Evolutionary conservation across 2,329 filamentous ascomycete genomes (phyloP), one percentile per base, ranked within the genome.

Genomic region (Scedosporium aurantiacum): DNA sequence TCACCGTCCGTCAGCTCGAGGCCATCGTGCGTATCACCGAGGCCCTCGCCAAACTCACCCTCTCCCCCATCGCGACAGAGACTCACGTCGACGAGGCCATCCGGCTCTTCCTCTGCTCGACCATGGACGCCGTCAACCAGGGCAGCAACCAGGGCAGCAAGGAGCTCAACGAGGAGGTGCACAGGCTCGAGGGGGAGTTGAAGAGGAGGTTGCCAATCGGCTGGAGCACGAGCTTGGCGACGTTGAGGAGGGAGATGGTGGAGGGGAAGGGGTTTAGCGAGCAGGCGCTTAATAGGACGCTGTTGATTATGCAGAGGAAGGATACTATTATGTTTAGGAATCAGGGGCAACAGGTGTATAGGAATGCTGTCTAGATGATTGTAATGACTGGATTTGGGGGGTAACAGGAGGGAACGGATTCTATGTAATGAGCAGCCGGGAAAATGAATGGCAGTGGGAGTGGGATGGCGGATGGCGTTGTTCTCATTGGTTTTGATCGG

Each of bases 1-100:
- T 99, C 73, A 99, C 94, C 0, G 90, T 99, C 59, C 91, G 94
- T 72, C 94, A 99, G 72, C 84, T 99, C 5, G 94, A 99, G 75
- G 93, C 93, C 68, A 96, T 99, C 67, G 89, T 97, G 65, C 93
- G 94, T 71, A 97, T 99, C 70, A 95, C 92, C 2, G 94, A 99
- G 73, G 91, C 94, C 0, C 83, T 99, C 2, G 94, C 94, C 62
- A 99, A 99, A 73, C 79, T 99, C 52, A 86, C 88, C 0, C 82
- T 99, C 7, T 90, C 89, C 0, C 87, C 92, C 3, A 81, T 97
- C 50, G 94, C 93, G 2, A 92, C 89, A 0, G 93, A 97, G 73
- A 81, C 85, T 56, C 94, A 99, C 70, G 94, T 99, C 60, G 93
- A 99, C 70, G 94, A 99, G 76, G 94, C 94, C 2, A 99, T 99